Base-by-base conservation (phyloP, 2,329 filamentous ascomycete genomes). In the Colletotrichum horii region DNA sequence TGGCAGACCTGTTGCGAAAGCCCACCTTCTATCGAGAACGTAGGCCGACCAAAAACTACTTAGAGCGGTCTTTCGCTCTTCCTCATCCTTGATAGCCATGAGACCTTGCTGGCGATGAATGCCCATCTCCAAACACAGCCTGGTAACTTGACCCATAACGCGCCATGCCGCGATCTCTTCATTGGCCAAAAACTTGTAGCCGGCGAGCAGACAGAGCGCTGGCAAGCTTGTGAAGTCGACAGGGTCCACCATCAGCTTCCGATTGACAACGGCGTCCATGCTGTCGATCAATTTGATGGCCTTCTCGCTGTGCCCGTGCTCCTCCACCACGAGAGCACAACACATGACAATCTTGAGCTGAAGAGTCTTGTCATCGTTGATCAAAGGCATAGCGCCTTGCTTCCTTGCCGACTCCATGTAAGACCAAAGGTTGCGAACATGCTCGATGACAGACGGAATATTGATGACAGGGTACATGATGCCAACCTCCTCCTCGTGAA, bases 381-480 rank as follows among this genome's bases (percentile, higher is more conserved):
- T 82, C 67, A 85, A 83, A 6, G 80, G 81, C 14, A 77, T 75
- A 9, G 82, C 75, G 11, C 82, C 83, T 34, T 82, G 82, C 62
- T 82, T 84, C 58, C 84, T 84, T 7, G 85, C 80, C 0, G 85
- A 81, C 78, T 96, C 94, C 81, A 97, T 92, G 82, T 95, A 97
- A 0, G 91, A 88, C 71, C 93, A 93, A 2, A 98, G 86, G 75
- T 89, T 89, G 77, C 91, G 92, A 8, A 93, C 93, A 82, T 98
- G 94, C 8, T 88, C 87, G 48, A 94, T 92, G 52, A 97, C 87
- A 56, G 89, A 89, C 56, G 94, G 91, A 43, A 98, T 94, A 78
- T 95, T 91, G 62, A 98, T 84, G 6, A 98, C 91, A 0, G 96
- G 96, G 82, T 98, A 98, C 95, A 98, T 97, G 80, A 96, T 91